Evolutionary conservation across 1,284 basidiomycete genomes (phyloP), one percentile per base, ranked within the genome.

Genomic region (Moniliella sp.): DNA sequence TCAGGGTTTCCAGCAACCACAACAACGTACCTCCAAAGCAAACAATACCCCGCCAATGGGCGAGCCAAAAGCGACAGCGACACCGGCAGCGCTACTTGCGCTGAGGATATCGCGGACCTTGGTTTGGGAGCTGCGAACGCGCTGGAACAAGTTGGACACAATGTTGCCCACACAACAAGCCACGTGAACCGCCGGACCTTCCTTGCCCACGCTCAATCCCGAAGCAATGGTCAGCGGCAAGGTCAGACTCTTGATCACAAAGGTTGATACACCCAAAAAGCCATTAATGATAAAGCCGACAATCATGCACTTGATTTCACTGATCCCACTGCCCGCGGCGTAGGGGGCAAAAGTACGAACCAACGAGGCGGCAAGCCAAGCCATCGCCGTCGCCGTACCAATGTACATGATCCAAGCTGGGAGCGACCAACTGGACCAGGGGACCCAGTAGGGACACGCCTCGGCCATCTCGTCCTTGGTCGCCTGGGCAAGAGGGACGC

Each of bases 301-400:
- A 13, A 99, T 66, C 47, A 97, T 94, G 61, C 86, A 94, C 57
- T 97, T 99, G 65, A 99, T 94, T 63, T 99, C 91, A 15, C 84
- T 83, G 37, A 99, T 97, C 34, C 91, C 91, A 50, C 79, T 83
- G 9, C 88, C 88, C 16, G 82, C 91, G 5, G 91, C 84, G 60
- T 91, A 91, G 32, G 77, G 84, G 2, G 88, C 84, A 50, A 91
- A 74, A 3, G 73, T 72, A 31, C 73, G 72, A 33, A 97, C 91
- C 2, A 97, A 69, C 54, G 81, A 80, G 0, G 84, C 78, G 78
- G 45, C 47, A 0, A 43, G 27, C 17, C 19, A 23, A 19, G 45
- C 35, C 4, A 11, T 28, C 8, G 23, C 15, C 31, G 18, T 82
- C 2, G 86, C 83, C 48, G 83, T 83, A 25, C 75, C 49, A 25